Evolutionary conservation across 2,329 filamentous ascomycete genomes (phyloP).

Genomic region (Phoma sp.): DNA sequence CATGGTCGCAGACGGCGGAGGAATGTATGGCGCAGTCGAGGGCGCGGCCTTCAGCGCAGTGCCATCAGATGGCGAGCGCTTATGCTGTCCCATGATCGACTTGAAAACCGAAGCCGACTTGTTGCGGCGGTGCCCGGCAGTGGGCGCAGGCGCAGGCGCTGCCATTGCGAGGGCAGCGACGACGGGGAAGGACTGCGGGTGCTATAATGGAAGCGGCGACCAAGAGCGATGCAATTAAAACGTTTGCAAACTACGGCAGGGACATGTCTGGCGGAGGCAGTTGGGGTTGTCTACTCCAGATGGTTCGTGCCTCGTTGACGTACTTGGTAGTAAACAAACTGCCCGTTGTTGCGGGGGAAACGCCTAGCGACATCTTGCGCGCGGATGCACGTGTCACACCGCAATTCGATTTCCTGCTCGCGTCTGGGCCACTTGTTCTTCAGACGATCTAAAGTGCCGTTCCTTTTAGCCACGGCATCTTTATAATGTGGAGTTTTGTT

Average conservation of each 20-base stretch:
- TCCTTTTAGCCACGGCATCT: conserved; percentile 7
- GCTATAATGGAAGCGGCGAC: conserved; percentile 6
- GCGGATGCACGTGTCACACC: conserved; percentile 17
- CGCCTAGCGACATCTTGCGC: conserved; percentile 5
- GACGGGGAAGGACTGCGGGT: conserved; percentile 2
- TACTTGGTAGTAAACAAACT: conserved; percentile 17
- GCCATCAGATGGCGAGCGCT: conserved; percentile 55
- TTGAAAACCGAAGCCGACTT: conserved; percentile 56
- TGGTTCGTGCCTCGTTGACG: conserved; percentile 18
- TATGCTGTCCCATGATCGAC: conserved; percentile 61
- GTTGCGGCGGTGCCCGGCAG: conserved; percentile 47
- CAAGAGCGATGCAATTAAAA: neutral
- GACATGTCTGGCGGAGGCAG: conserved; percentile 15
- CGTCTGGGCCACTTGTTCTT: conserved; percentile 14
- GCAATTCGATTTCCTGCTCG: conserved; percentile 14
- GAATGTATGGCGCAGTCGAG: conserved; percentile 33
- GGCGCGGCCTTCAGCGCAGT: conserved; percentile 36
- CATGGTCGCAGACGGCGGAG: conserved; percentile 22
- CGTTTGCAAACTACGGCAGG: conserved; percentile 13
- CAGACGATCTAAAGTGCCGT: conserved; percentile 3
- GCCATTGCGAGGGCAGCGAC: conserved; percentile 31
- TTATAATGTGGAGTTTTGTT: conserved; percentile 1
- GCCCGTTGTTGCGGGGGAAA: conserved; percentile 9
- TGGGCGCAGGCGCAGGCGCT: conserved; percentile 31
- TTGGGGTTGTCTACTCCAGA: conserved; percentile 16